Percentiles rank a stretch among this genome's conserved stretches.
Conservation (phyloP, 352 stramenopile genomes). For the Globisporangium solare region DNA sequence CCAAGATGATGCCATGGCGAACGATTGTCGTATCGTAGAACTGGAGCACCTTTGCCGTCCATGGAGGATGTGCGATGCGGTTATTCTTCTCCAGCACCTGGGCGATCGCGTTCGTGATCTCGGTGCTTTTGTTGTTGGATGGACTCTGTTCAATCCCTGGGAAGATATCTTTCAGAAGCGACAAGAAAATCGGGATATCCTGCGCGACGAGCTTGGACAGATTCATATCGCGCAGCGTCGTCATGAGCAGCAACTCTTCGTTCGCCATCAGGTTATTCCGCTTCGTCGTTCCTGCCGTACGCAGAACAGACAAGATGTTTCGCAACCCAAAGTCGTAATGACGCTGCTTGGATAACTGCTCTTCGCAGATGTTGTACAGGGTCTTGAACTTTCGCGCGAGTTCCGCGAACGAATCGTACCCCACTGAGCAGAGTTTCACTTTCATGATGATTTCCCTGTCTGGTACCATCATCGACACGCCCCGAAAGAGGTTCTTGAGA, state of each 20-base stretch:
- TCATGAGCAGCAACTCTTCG: conserved; percentile 94
- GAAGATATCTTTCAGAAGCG: conserved; percentile 87
- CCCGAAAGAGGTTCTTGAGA: conserved; percentile 90
- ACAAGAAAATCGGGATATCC: conserved; percentile 91
- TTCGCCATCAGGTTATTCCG: conserved; percentile 90
- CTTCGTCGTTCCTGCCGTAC: conserved; percentile 94
- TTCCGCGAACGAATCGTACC: conserved; percentile 88
- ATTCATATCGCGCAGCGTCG: conserved; percentile 93
- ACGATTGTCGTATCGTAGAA: conserved; percentile 92
- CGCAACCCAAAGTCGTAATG: conserved; percentile 94
- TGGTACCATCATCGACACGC: conserved; percentile 96
- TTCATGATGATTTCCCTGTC: conserved; percentile 96
- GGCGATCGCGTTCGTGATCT: conserved; percentile 66
- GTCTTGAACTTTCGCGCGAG: conserved; percentile 95
- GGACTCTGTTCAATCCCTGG: conserved; percentile 48
- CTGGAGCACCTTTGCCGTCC: conserved; percentile 89
- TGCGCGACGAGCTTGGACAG: conserved; percentile 91
- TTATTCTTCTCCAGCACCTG: conserved; percentile 69
- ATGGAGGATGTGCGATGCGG: conserved; percentile 59
- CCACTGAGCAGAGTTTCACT: conserved; percentile 93
- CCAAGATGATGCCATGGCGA: conserved; percentile 88
- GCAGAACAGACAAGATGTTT: conserved; percentile 94
- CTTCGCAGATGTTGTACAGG: conserved; percentile 93
- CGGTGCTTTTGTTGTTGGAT: conserved; percentile 49
- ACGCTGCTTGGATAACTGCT: conserved; percentile 90